Base-by-base conservation (phyloP, 1,139 yeast species). In the Saccharomyces pastorianus region DNA sequence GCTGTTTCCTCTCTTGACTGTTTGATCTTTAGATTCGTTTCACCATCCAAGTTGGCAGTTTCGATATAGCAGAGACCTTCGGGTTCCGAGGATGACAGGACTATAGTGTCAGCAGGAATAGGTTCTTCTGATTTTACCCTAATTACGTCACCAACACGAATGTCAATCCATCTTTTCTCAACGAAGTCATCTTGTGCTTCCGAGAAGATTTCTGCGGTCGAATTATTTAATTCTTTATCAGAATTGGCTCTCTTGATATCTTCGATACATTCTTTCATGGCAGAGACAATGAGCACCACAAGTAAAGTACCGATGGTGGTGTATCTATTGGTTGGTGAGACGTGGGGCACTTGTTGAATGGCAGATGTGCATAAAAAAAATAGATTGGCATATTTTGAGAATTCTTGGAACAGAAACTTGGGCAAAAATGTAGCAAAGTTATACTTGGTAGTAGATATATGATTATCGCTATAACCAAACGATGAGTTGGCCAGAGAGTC, bases 11-110 rank as follows among this genome's bases (percentile, higher is more conserved):
- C 75, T 55, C 79, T 78, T 0, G 96, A 83, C 68, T 95, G 98
- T 66, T 95, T 95, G 65, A 95, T 93, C 67, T 95, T 95, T 64
- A 95, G 77, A 67, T 95, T 95, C 0, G 99, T 95, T 70, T 95
- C 99, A 56, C 99, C 99, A 70, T 95, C 99, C 60, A 95, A 76
- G 65, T 95, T 95, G 1, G 99, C 96, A 1, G 99, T 95, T 72
- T 95, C 99, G 56, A 93, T 89, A 65, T 95, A 95, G 68, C 99
- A 95, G 58, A 95, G 76, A 5, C 99, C 99, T 71, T 93, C 98
- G 0, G 99, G 99, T 69, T 95, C 99, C 0, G 98, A 91, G 0
- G 97, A 89, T 38, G 95, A 84, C 48, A 95, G 68, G 25, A 95
- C 72, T 13, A 93, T 76, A 55, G 95, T 66, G 73, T 95, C 99